A percentile compares a stretch with the other conserved stretches of the same genome.
These are phyloP conservation scores for Paragyromitra xinjiangensis DNA, from an alignment of 495 filamentous ascomycete genomes.

Conservation along the genomic window DNA sequence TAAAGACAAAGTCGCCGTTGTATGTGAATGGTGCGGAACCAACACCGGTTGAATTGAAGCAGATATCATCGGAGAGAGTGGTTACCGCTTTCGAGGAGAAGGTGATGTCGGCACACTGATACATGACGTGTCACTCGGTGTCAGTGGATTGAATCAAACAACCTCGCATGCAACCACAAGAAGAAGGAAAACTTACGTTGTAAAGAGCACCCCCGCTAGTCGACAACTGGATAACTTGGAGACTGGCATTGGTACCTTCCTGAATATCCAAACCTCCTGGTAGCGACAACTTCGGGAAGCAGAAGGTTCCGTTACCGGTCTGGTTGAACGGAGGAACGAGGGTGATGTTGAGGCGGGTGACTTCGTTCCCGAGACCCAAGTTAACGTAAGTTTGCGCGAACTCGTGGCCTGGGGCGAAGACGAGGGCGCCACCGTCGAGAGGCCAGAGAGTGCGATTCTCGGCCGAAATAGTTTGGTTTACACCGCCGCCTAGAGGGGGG, in stretches of 20 bases:
- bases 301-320: slow-evolving; percentile 70
- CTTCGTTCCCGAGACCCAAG: slow-evolving; percentile 67
- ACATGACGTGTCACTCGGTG: slow-evolving; percentile 35
- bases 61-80: slow-evolving; percentile 55
- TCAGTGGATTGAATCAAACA: background rate
- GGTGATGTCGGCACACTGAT: slow-evolving; percentile 71
- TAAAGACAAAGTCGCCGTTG: background rate
- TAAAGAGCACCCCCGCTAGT: slow-evolving; percentile 65
- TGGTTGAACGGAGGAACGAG: slow-evolving; percentile 67
- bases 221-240: slow-evolving; percentile 69
- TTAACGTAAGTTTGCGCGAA: slow-evolving; percentile 71
- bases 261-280: slow-evolving; percentile 59
- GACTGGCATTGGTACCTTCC: slow-evolving; percentile 65
- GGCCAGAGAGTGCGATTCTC: slow-evolving; percentile 71
- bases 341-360: slow-evolving; percentile 69
- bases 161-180: background rate
- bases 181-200: slow-evolving; percentile 63
- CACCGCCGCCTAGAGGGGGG: slow-evolving; percentile 64
- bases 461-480: slow-evolving; percentile 60
- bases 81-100: slow-evolving; percentile 62
- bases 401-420: slow-evolving; percentile 64
- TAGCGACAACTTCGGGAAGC: slow-evolving; percentile 63
- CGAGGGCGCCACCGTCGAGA: slow-evolving; percentile 65
- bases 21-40: slow-evolving; percentile 47
- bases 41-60: slow-evolving; percentile 63